A percentile compares a stretch with the other conserved stretches of the same genome.
Evolutionary conservation across 1,284 basidiomycete genomes (phyloP).

Genomic region (Irpex lacteus): DNA sequence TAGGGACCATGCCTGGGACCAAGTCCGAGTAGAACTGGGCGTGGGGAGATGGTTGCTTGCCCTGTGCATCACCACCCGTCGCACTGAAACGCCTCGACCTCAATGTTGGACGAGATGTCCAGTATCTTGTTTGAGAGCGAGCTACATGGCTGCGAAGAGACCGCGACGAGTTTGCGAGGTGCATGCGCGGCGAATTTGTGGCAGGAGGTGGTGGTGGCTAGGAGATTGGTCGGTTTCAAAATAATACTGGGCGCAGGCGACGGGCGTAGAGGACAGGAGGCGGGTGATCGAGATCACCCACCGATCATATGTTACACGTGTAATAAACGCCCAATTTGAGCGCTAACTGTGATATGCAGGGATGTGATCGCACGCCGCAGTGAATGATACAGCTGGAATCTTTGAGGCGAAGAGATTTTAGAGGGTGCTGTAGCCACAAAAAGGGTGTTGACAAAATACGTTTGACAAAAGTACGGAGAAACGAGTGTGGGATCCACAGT

Average conservation of each 20-base stretch:
- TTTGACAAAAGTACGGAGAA: too few relatives aligned
- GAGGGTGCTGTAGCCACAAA: neutral
- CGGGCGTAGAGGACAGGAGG: too few relatives aligned
- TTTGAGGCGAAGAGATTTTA: neutral
- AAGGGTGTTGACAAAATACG: neutral
- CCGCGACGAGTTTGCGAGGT: slow-evolving; percentile 3
- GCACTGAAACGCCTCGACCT: neutral
- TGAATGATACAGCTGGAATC: neutral
- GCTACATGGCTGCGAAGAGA: neutral
- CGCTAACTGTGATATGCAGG: too few relatives aligned
- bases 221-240: neutral
- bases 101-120: slow-evolving; percentile 1
- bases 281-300: too few relatives aligned
- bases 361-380: neutral
- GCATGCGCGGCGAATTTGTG: slow-evolving; percentile 1
- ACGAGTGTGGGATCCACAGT: neutral
- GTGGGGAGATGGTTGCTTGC: slow-evolving; percentile 43
- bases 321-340: too few relatives aligned
- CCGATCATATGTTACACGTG: too few relatives aligned
- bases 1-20: slow-evolving; percentile 72
- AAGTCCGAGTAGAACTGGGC: slow-evolving; percentile 64
- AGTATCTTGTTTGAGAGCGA: slow-evolving; percentile 1
- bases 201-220: neutral
- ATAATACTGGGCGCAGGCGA: neutral
- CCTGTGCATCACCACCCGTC: slow-evolving; percentile 5